Conservation (phyloP, 164 flowering plant genomes). For the Aristolochia californica region DNA sequence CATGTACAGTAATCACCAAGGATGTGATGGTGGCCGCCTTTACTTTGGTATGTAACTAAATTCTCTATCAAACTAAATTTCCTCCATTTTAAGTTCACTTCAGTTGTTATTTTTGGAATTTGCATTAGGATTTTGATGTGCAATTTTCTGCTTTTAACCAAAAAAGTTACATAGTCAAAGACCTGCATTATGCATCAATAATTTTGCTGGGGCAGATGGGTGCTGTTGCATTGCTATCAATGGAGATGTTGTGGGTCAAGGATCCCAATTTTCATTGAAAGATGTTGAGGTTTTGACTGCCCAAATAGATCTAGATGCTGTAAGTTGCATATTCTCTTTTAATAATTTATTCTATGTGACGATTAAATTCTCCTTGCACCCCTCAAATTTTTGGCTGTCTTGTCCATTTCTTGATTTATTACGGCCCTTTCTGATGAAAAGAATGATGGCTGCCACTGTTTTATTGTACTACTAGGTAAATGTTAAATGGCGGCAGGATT, state of each 20-base stretch:
- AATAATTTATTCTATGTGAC: neutral
- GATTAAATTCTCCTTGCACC: neutral
- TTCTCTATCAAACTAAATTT: neutral
- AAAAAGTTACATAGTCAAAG: too few relatives aligned
- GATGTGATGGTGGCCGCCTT: conserved; percentile 97
- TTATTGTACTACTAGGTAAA: too few relatives aligned
- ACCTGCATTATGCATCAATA: neutral
- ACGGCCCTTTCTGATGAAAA: too few relatives aligned
- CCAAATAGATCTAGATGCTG: conserved; percentile 91
- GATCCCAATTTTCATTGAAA: conserved; percentile 88
- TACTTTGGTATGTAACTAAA: conserved; percentile 71
- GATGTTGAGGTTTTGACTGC: conserved; percentile 92
- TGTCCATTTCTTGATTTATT: too few relatives aligned
- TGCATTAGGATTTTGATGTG: too few relatives aligned
- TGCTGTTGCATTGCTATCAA: conserved; percentile 77
- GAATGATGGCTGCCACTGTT: too few relatives aligned
- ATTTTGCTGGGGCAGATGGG: conserved; percentile 52
- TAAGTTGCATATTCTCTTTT: conserved; percentile 17
- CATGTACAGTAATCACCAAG: conserved; percentile 96
- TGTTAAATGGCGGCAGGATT: too few relatives aligned
- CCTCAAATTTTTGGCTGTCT: neutral
- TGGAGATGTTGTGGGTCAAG: conserved; percentile 91
- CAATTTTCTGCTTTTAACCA: too few relatives aligned
- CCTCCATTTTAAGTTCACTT: neutral
- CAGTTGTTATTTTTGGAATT: neutral